phyloP scores from a whole-genome alignment of 371 early-diverging fungal species.

The Mortierella sp. region DNA sequence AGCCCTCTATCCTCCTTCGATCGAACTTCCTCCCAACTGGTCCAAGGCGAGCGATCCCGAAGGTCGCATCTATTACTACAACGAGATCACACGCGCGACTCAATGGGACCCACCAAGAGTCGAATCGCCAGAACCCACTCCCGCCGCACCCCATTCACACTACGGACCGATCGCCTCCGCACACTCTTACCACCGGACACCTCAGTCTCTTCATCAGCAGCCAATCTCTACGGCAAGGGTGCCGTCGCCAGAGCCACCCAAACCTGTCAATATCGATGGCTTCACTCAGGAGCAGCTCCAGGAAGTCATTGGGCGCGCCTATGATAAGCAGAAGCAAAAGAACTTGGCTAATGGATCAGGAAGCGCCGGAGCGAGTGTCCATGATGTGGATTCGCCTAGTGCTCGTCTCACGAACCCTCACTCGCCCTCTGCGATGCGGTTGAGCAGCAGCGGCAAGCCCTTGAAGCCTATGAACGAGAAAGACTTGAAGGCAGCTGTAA shows the following conservation, averaged over 20 bases:
- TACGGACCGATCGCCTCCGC: slow-evolving; percentile 1
- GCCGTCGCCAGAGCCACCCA: slow-evolving; percentile 44
- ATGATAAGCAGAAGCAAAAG: slow-evolving; percentile 59
- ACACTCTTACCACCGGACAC: slow-evolving; percentile 1
- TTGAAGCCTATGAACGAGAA: slow-evolving; percentile 62
- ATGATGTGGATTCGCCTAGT: slow-evolving; percentile 60
- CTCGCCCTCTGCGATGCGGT: slow-evolving; percentile 26
- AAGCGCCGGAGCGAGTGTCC: slow-evolving; percentile 52
- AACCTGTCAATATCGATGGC: slow-evolving; percentile 61
- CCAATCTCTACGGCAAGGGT: slow-evolving; percentile 11
- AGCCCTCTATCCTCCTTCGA: slow-evolving; percentile 25
- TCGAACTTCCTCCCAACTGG: slow-evolving; percentile 56
- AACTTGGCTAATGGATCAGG: slow-evolving; percentile 38
- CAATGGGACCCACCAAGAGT: slow-evolving; percentile 56
- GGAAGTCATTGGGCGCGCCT: slow-evolving; percentile 67
- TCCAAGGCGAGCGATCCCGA: slow-evolving; percentile 53
- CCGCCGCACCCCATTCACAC: slow-evolving; percentile 20
- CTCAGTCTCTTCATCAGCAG: slow-evolving; percentile 16
- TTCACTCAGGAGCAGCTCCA: slow-evolving; percentile 64
- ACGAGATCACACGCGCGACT: slow-evolving; percentile 55
- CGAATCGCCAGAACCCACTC: slow-evolving; percentile 27
- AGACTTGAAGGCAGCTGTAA: slow-evolving; percentile 64
- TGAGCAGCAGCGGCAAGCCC: slow-evolving; percentile 17
- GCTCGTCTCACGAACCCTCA: slow-evolving; percentile 28
- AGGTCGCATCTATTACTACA: slow-evolving; percentile 59